Base-by-base conservation (phyloP, 2,329 filamentous ascomycete species). In the Lachnellula subtilissima region DNA sequence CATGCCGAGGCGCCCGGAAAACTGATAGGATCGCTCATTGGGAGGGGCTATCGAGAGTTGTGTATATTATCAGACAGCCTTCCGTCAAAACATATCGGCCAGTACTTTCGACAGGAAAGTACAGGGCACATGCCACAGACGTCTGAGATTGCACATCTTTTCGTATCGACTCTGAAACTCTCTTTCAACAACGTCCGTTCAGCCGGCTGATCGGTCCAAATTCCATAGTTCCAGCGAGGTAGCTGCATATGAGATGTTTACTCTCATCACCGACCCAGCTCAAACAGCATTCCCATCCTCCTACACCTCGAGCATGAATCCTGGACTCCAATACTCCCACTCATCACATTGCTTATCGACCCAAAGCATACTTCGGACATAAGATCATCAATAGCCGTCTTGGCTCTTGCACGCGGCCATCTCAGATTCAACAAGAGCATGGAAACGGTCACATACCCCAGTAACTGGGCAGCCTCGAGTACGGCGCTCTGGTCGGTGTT, bases 401-500 rank as follows among this genome's bases (percentile, higher is more conserved):
- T 82, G n/a, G 91, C 89, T 61, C 94, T 80, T 5, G 91, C 88
- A 46, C 83, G 78, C 63, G 93, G 86, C 94, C 94, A 99, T 15
- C 79, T 81, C 28, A 99, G 74, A 70, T 99, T 99, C 50, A 88
- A 75, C 73, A 88, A 86, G 53, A 99, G 75, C 88, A 97, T 95
- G 1, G 88, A 88, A 15, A 96, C 83, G 56, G 87, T 96, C 51
- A 97, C 89, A 68, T 91, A 96, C 1, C 94, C 93, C 9, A 97
- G 77, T 9, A 97, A 78, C 72, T 97, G 91, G 7, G 91, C 90
- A 1, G 89, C 92, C 76, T 97, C 94, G 6, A 99, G 81, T 12
- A 96, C 93, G 2, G 87, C 89, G 50, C 89, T 89, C 76, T 99
- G 94, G 71, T 99, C 94, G 14, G 85, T 92, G 71, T 96, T 97